Percentiles rank a stretch among this genome's conserved stretches.
phyloP scores from a whole-genome alignment of 345 rosid species.

The Murraya paniculata region DNA sequence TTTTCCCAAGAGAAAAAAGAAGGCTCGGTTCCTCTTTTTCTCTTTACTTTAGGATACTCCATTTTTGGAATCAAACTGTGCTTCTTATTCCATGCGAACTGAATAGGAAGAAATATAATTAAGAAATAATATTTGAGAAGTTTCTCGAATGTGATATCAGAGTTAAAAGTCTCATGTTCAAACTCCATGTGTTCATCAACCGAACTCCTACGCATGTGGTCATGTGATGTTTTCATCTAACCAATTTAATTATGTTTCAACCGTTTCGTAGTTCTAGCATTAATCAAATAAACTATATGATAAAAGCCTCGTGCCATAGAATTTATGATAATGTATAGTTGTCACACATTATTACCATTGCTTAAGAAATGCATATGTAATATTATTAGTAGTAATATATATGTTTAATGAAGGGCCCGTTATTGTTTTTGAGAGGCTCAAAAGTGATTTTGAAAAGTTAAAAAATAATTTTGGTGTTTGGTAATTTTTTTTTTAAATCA shows the following conservation, averaged over 20 bases:
- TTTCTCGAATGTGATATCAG: neutral
- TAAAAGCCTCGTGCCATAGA: neutral
- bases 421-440: too few relatives aligned
- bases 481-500: too few relatives aligned
- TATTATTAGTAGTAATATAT: neutral
- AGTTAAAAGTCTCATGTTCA: too few relatives aligned
- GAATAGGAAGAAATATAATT: neutral
- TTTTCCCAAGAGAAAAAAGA: neutral
- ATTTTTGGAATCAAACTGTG: neutral
- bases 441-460: too few relatives aligned
- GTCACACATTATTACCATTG: neutral
- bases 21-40: neutral
- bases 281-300: neutral
- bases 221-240: too few relatives aligned
- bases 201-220: neutral
- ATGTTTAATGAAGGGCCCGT: too few relatives aligned
- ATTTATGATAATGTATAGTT: neutral
- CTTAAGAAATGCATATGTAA: neutral
- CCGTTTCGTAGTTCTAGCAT: too few relatives aligned
- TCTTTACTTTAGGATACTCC: neutral
- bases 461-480: too few relatives aligned
- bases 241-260: too few relatives aligned
- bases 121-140: neutral
- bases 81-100: neutral
- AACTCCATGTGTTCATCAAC: too few relatives aligned